These are phyloP conservation scores for Trichoderma atrobrunneum DNA, from an alignment of 2,329 filamentous ascomycete genomes.

Conservation along the genomic window DNA sequence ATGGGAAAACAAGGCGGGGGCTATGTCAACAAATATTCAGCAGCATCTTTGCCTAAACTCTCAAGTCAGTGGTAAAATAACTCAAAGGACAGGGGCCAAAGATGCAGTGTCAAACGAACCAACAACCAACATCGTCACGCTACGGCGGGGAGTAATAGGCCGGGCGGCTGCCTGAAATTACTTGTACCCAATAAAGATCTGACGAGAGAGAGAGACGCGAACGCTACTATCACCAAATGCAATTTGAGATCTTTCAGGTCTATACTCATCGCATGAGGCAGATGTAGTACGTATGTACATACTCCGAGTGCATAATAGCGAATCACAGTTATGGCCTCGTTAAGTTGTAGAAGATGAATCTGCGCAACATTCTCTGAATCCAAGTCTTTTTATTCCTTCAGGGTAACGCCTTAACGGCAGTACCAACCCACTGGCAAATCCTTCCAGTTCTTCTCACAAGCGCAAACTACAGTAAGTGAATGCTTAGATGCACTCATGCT, in stretches of 20 bases:
- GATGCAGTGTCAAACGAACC: not conserved
- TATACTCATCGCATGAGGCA: not conserved
- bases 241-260: not conserved
- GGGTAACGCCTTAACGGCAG: not conserved
- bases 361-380: not conserved
- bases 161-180: not conserved
- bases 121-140: not conserved
- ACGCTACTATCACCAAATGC: not conserved
- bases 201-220: not conserved
- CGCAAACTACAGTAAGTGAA: slow-evolving; percentile 6
- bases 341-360: not conserved
- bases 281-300: not conserved
- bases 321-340: not conserved
- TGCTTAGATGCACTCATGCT: slow-evolving; percentile 15
- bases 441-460: slow-evolving; percentile 12
- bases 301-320: not conserved
- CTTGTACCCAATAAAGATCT: not conserved
- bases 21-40: not conserved
- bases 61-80: not conserved
- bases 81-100: not conserved
- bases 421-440: slow-evolving; percentile 15
- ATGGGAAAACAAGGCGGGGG: not conserved
- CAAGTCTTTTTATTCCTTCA: not conserved
- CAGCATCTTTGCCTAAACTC: not conserved
- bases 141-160: not conserved